Conservation (phyloP, 345 rosid genomes). For the Lepidium sativum region DNA sequence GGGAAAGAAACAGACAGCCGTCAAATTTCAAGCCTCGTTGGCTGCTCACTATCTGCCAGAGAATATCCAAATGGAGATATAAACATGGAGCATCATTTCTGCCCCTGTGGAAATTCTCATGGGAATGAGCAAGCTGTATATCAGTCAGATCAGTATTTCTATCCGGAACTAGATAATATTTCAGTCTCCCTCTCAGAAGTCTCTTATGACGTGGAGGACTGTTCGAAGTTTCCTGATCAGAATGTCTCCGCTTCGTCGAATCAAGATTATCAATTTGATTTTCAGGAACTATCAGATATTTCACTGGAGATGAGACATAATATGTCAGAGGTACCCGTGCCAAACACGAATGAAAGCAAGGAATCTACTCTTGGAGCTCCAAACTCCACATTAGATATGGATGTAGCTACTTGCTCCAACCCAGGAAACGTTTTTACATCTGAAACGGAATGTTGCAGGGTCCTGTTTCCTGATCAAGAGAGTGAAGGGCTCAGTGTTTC, state of each 20-base stretch:
- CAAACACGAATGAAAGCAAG: constrained; percentile 34
- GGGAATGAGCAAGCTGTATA: constrained; percentile 51
- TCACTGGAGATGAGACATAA: constrained; percentile 44
- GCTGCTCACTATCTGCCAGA: constrained; percentile 54
- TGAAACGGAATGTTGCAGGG: constrained; percentile 80
- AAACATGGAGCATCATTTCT: constrained; percentile 36
- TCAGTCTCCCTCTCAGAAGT: constrained; percentile 54
- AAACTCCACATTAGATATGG: constrained; percentile 34
- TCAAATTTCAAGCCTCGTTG: constrained; percentile 48
- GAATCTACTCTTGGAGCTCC: constrained; percentile 34
- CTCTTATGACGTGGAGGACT: constrained; percentile 49
- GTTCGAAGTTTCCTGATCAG: constrained; percentile 45
- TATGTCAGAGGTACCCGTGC: constrained; percentile 37
- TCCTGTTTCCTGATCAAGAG: constrained; percentile 63
- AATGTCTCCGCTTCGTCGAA: constrained; percentile 33
- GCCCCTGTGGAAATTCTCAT: constrained; percentile 33
- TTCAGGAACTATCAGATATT: constrained; percentile 40
- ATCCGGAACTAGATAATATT: constrained; percentile 42
- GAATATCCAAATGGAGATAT: constrained; percentile 35
- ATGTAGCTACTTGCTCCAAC: constrained; percentile 28
- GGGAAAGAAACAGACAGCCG: constrained; percentile 53
- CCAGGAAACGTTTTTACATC: constrained; percentile 43
- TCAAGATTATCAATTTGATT: constrained; percentile 43
- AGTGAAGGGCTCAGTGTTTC: constrained; percentile 39
- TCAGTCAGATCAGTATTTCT: constrained; percentile 52